phyloP scores from a whole-genome alignment of 2,329 filamentous ascomycete genomes.

The Penicillium sp. region DNA sequence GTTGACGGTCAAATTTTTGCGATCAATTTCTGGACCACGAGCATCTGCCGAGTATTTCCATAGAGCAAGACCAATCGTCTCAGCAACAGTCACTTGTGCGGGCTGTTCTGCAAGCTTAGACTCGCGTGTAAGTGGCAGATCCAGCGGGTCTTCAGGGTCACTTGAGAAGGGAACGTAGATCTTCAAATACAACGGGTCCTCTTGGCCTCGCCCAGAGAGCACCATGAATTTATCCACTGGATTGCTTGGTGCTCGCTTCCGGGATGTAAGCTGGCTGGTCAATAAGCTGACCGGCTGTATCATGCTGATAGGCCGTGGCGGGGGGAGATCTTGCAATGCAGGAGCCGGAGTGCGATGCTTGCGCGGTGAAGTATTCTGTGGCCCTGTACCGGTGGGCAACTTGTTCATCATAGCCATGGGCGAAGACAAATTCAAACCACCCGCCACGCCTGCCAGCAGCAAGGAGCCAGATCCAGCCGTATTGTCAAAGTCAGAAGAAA shows the following conservation, averaged over 20 bases:
- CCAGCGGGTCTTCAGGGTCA: slow-evolving; percentile 54
- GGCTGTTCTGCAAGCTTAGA: slow-evolving; percentile 52
- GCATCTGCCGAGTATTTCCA: slow-evolving; percentile 61
- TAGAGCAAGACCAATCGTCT: slow-evolving; percentile 62
- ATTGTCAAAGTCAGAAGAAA: slow-evolving; percentile 55
- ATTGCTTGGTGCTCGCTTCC: slow-evolving; percentile 56
- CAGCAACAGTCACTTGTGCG: slow-evolving; percentile 55
- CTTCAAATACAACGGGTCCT: slow-evolving; percentile 60
- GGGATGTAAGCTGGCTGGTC: slow-evolving; percentile 57
- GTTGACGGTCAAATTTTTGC: slow-evolving; percentile 57
- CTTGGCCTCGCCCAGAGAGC: slow-evolving; percentile 60
- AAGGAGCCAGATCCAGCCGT: slow-evolving; percentile 55
- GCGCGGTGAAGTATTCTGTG: slow-evolving; percentile 49
- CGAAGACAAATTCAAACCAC: slow-evolving; percentile 50
- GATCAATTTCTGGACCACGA: slow-evolving; percentile 52
- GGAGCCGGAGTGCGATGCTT: slow-evolving; percentile 48
- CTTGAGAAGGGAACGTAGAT: slow-evolving; percentile 61
- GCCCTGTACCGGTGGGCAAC: slow-evolving; percentile 32
- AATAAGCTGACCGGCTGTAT: slow-evolving; percentile 56
- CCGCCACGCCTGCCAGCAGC: slow-evolving; percentile 50
- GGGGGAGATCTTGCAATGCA: slow-evolving; percentile 57
- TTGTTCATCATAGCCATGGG: slow-evolving; percentile 45
- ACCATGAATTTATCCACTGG: slow-evolving; percentile 60
- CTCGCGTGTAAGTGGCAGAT: slow-evolving; percentile 56
- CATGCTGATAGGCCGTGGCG: slow-evolving; percentile 60